phyloP scores from a whole-genome alignment of 495 filamentous ascomycete species.

The Cryomyces antarcticus region DNA sequence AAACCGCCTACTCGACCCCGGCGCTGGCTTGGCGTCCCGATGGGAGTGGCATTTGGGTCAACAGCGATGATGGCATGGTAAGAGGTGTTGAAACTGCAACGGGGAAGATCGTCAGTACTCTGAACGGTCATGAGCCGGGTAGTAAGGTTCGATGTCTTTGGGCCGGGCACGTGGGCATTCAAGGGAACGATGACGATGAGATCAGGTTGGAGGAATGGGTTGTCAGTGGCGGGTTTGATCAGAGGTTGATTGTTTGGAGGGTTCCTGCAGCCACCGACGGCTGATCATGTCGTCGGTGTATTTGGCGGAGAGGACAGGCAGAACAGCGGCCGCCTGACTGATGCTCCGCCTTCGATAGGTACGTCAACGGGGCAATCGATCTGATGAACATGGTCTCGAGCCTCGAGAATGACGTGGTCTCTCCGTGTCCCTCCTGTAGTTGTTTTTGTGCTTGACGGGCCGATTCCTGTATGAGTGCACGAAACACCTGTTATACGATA shows the following conservation, averaged over 20 bases:
- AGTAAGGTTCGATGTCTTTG: constrained; percentile 46
- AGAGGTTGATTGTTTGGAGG: constrained; percentile 39
- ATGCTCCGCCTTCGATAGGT: no score
- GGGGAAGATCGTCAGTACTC: constrained; percentile 31
- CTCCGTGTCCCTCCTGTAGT: no score
- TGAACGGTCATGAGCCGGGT: constrained; percentile 37
- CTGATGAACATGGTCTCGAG: no score
- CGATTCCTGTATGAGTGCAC: no score
- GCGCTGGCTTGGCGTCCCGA: constrained; percentile 43
- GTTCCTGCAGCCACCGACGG: neutral
- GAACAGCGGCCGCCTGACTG: no score
- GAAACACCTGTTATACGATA: no score
- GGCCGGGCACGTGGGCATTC: constrained; percentile 30
- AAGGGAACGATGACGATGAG: constrained; percentile 7
- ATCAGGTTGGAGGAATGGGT: constrained; percentile 30
- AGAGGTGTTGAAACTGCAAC: constrained; percentile 41
- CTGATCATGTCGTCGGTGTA: neutral
- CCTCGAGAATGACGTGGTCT: no score
- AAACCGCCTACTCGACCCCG: constrained; percentile 48
- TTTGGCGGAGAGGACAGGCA: neutral
- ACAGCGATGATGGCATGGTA: constrained; percentile 46
- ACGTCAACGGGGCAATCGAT: no score
- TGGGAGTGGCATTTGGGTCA: constrained; percentile 46
- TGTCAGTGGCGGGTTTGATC: constrained; percentile 52
- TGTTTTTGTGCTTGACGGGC: no score